Base-by-base conservation (phyloP, 2,329 filamentous ascomycete genomes). In the Botrytis sinoallii region DNA sequence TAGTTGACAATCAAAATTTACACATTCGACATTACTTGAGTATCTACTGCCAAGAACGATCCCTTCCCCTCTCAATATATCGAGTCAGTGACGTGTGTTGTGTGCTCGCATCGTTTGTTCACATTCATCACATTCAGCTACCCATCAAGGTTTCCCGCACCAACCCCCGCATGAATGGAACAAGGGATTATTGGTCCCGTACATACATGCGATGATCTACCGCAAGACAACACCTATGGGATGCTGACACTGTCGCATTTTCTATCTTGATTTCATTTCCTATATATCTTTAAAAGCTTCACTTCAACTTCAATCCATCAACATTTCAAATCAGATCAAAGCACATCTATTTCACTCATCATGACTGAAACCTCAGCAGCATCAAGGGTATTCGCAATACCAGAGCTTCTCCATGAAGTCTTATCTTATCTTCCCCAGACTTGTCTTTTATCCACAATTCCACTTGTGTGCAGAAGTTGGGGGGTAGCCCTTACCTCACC, bases 401-500 rank as follows among this genome's bases (percentile, higher is more conserved):
- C 71, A 16, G 71, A 72, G 61, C 71, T 72, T 69, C 40, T 72
- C 52, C 52, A 61, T 2, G 29, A 69, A 22, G 16, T 72, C 22
- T 48, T 72, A 72, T 72, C 71, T 29, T 60, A 59, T 42, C 71
- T 72, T 46, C 71, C 71, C 22, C 71, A 69, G 35, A 42, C 71
- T 44, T 72, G 63, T 20, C 42, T 72, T 29, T 57, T 72, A 29
- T 2, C 68, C 35, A 48, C 16, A n/a, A 29, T 72, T 12, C 32
- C 52, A 14, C 48, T 46, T 22, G 64, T 69, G 18, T 72, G 63
- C 32, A 72, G 46, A 68, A 60, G 16, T 57, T 72, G 71, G 71
- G 35, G 42, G 5, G n/a, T 48, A 48, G 63, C 64, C 10, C 71
- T 72, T 7, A 59, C 40, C 42, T 72, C 71, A 52, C 71, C 71